A percentile compares a stretch with the other conserved stretches of the same genome.
These are phyloP conservation scores for Aspergillus neoniger DNA, from an alignment of 2,329 filamentous ascomycete species.

Conservation along the genomic window DNA sequence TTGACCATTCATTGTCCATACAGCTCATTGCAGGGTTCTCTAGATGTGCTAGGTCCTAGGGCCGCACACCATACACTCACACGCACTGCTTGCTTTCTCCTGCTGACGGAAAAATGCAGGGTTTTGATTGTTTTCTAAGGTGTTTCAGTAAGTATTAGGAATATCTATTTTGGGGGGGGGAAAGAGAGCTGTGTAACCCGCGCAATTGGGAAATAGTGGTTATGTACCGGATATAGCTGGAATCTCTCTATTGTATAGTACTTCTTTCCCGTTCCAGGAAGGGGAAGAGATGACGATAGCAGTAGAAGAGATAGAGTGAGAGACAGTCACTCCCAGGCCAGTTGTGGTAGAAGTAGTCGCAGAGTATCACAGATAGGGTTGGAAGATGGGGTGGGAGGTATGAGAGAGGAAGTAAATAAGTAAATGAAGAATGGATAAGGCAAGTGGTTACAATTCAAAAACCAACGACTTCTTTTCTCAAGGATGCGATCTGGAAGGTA, in stretches of 20 bases:
- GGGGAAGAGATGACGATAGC: neutral
- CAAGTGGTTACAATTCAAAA: neutral
- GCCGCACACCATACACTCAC: neutral
- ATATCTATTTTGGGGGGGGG: neutral
- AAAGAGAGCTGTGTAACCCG: neutral
- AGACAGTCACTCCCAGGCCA: neutral
- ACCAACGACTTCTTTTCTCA: neutral
- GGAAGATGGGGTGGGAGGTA: no score
- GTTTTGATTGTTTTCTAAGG: neutral
- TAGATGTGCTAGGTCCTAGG: neutral
- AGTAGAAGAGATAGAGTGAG: neutral
- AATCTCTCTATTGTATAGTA: neutral
- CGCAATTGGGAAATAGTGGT: neutral
- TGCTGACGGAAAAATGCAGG: neutral
- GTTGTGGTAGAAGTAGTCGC: neutral
- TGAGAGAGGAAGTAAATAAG: neutral
- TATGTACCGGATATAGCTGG: neutral
- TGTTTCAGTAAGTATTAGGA: slow-evolving; percentile 1
- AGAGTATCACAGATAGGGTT: no score
- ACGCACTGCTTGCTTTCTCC: neutral
- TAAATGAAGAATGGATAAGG: neutral
- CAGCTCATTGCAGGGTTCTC: slow-evolving; percentile 18
- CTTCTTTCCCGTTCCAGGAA: neutral
- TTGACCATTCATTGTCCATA: slow-evolving; percentile 14
- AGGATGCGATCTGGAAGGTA: slow-evolving; percentile 4